phyloP scores from a whole-genome alignment of 1,284 basidiomycete genomes.

The Exsudoporus floridanus region DNA sequence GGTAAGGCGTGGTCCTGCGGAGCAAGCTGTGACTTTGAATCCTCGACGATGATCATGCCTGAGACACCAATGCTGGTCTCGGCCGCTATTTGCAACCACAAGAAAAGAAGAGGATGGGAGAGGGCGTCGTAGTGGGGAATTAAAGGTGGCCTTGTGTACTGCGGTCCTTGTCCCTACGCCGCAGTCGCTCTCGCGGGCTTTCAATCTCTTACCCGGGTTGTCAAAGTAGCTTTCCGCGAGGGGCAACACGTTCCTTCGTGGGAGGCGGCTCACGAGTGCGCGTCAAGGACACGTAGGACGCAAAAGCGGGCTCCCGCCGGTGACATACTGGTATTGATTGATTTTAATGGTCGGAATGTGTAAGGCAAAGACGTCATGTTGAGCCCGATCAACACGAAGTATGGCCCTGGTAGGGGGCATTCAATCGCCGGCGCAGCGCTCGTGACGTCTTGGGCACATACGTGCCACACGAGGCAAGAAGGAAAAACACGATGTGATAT shows the following conservation, averaged over 20 bases:
- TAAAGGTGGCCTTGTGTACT: too few species aligned
- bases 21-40: neutral
- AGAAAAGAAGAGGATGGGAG: too few species aligned
- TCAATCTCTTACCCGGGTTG: too few species aligned
- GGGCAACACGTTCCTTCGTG: too few species aligned
- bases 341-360: neutral
- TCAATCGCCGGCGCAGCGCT: slow-evolving; percentile 9
- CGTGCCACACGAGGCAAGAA: slow-evolving; percentile 14
- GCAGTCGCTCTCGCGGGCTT: slow-evolving; percentile 6
- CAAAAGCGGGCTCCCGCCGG: neutral
- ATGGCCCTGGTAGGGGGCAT: neutral
- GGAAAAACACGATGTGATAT: slow-evolving; percentile 2
- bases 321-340: neutral
- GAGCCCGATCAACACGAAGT: slow-evolving; percentile 3
- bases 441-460: slow-evolving; percentile 15
- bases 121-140: too few species aligned
- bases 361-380: slow-evolving; percentile 12
- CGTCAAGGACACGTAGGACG: too few species aligned
- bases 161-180: too few species aligned
- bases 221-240: too few species aligned
- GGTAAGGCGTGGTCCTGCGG: neutral
- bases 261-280: too few species aligned
- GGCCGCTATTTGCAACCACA: too few species aligned
- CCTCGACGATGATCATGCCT: slow-evolving; percentile 5
- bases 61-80: too few species aligned